phyloP scores from a whole-genome alignment of 2,329 filamentous ascomycete species.

The Arthrobotrys sphaeroides region DNA sequence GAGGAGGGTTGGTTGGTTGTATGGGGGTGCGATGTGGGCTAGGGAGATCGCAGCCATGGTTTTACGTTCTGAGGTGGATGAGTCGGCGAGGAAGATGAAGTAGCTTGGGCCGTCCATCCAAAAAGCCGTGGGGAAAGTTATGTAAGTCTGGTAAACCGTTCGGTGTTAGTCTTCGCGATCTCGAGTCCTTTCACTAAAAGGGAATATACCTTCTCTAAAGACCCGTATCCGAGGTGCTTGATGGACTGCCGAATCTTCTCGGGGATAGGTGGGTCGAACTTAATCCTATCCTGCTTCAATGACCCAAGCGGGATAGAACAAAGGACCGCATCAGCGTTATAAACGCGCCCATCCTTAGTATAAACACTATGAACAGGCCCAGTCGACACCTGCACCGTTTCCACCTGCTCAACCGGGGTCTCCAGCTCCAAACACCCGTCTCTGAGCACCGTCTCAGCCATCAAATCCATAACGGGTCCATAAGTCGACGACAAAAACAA shows the following conservation, averaged over 20 bases:
- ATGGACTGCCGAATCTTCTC: conserved; percentile 70
- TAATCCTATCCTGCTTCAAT: conserved; percentile 69
- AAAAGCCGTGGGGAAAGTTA: conserved; percentile 78
- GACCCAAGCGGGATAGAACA: conserved; percentile 75
- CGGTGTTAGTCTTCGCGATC: not conserved
- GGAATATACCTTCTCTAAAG: conserved; percentile 71
- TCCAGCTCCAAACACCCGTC: conserved; percentile 67
- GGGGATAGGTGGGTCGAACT: conserved; percentile 72
- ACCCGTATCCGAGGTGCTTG: conserved; percentile 73
- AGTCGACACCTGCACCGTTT: conserved; percentile 32
- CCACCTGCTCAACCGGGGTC: conserved; percentile 65
- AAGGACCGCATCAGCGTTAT: conserved; percentile 68
- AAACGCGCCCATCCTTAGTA: conserved; percentile 62
- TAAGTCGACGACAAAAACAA: conserved; percentile 71
- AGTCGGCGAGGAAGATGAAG: conserved; percentile 74
- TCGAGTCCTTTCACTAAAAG: not conserved
- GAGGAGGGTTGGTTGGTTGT: conserved; percentile 80
- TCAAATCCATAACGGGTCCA: conserved; percentile 67
- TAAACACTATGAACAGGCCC: conserved; percentile 42
- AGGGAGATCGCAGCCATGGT: conserved; percentile 81
- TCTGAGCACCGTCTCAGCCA: conserved; percentile 69
- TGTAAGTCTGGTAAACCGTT: conserved; percentile 63
- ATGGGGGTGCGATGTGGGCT: conserved; percentile 69
- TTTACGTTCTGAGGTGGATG: conserved; percentile 73
- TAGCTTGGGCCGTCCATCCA: conserved; percentile 75